phyloP scores from a whole-genome alignment of 768 basidiomycete genomes.

The Russula virescens region DNA sequence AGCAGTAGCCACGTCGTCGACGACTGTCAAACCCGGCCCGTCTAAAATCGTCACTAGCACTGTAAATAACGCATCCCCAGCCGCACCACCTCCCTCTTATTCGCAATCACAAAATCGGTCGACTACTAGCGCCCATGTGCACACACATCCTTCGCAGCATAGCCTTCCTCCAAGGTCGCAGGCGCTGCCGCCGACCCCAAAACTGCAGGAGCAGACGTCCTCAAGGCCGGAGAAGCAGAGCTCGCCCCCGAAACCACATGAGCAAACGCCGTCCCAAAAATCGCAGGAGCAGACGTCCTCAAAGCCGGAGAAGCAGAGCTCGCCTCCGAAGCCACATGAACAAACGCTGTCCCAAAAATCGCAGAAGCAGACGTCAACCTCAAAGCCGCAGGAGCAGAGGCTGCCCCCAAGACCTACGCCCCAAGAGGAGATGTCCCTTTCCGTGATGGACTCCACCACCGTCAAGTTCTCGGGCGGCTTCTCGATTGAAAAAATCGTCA shows the following conservation, averaged over 20 bases:
- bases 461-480: conserved; percentile 59
- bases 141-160: background rate
- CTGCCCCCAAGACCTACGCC: background rate
- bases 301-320: no score
- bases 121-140: background rate
- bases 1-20: background rate
- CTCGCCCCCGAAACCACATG: no score
- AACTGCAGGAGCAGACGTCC: conserved; percentile 10
- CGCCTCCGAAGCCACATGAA: no score
- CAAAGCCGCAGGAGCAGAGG: background rate
- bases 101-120: background rate
- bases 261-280: no score
- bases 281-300: no score
- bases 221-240: no score
- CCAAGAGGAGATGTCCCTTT: conserved; percentile 26
- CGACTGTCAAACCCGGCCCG: background rate
- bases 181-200: background rate
- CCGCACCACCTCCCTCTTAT: background rate
- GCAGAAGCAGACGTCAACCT: no score
- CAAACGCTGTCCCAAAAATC: no score
- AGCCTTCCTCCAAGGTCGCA: background rate
- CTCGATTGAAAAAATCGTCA: conserved; percentile 47
- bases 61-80: no score
- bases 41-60: background rate
- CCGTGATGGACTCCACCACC: conserved; percentile 49